Base-by-base conservation (phyloP, 75 land plant genomes). In the Selaginella tamariscina region DNA sequence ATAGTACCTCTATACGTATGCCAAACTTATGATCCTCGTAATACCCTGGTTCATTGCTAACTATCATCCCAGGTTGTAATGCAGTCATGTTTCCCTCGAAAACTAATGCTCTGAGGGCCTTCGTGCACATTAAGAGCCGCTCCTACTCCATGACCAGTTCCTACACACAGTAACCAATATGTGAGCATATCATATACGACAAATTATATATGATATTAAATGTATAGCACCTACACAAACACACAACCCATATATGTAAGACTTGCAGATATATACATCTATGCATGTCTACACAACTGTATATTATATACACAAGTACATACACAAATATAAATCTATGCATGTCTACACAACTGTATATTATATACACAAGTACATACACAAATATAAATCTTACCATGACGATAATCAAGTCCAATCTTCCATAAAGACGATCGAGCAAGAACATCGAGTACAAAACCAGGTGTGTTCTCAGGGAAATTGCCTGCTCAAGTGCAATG, bases 141-240 rank as follows among this genome's bases (percentile, higher is more conserved):
- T 70, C 98, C 98, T 29, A 93, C 98, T 65, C 98, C 98, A 82
- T 93, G 98, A 5, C 98, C 98, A 70, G 98, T 93, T 18, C 98
- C 98, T 93, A 71, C 54, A 54, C 44, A 55, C n/a, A n/a, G 28
- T 9, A 27, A 9, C 66, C 11, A 49, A 13, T 49, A 20, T 13
- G 54, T 49, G 20, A 13, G 54, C 20, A 20, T 13, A 20, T 49
- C 18, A 49, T 49, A 20, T 13, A 13, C 11, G 11, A 13, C 54
- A 49, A 49, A 49, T 49, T 49, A 49, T 49, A 49, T 20, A 49
- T 49, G 11, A 13, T 13, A 20, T 49, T 49, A 49, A n/a, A n/a
- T n/a, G n/a, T n/a, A n/a, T n/a, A n/a, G n/a, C n/a, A n/a, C n/a
- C n/a, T n/a, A n/a, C n/a, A n/a, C n/a, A n/a, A n/a, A n/a, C n/a